Base-by-base conservation (phyloP, 176 grass and related monocot species). In the Ensete ventricosum region DNA sequence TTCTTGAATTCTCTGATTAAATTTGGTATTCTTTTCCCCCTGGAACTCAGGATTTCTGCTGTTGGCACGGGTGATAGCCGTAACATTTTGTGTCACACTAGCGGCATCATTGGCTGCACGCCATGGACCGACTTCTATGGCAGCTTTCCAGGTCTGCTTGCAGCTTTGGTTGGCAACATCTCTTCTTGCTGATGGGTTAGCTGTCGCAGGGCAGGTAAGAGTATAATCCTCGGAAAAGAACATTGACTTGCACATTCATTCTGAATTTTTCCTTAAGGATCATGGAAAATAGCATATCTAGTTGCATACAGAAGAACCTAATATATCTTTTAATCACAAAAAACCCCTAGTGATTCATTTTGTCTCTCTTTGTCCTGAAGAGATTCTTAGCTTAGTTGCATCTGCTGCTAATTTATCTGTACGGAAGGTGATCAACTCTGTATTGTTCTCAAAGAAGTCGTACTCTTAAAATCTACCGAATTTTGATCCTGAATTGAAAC, bases 41-140 rank as follows among this genome's bases (percentile, higher is more conserved):
- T 77, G 59, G 58, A 58, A 53, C 64, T 81, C 75, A 99, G 95
- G 95, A 55, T 91, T 94, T 78, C 87, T 99, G 14, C 78, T 99
- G 62, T 86, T 99, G 2, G 90, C 80, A 48, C 89, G 96, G 73
- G 96, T 99, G 21, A 89, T 99, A 81, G 96, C 96, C 2, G 96
- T 99, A 78, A 99, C 96, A 14, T 95, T 94, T 84, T 99, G 96
- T 27, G 96, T 99, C 64, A 99, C 96, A 3, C 82, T 99, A 9
- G 88, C 90, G 4, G 85, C 96, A 54, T 99, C 96, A 0, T 79
- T 99, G 81, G 96, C 96, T 24, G 96, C 96, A 68, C 91, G 81
- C 26, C 72, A 87, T 54, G 96, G 96, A 14, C 54, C 96, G 3
- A 89, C 80, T 17, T 69, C 76, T 64, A 99, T 99, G 96, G 96